These are phyloP conservation scores for Plantago ovata DNA, from an alignment of 257 asterid genomes.

Conservation along the genomic window DNA sequence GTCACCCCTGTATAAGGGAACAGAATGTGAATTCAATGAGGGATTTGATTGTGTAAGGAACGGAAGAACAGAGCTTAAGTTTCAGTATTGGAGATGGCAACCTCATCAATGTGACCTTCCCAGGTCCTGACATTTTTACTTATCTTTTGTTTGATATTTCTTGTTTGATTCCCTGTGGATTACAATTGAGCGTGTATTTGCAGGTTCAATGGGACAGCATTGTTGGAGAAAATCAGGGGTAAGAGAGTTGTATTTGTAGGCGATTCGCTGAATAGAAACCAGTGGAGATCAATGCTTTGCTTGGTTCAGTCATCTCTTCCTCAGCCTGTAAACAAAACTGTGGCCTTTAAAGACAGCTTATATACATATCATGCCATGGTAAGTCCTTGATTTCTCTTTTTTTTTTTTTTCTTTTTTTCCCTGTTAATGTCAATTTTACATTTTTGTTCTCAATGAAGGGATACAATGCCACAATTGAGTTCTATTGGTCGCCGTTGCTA, in stretches of 20 bases:
- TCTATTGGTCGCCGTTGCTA: constrained; percentile 84
- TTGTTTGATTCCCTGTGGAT: neutral
- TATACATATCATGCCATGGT: constrained; percentile 32
- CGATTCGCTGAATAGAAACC: constrained; percentile 67
- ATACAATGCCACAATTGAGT: constrained; percentile 67
- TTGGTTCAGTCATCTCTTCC: constrained; percentile 44
- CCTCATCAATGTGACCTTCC: constrained; percentile 60
- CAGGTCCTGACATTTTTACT: constrained; percentile 31
- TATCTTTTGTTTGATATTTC: no score
- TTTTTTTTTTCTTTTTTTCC: neutral
- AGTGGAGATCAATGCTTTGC: constrained; percentile 66
- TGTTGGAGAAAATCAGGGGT: constrained; percentile 56
- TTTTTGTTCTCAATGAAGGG: constrained; percentile 38
- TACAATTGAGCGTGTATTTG: neutral
- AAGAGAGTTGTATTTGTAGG: constrained; percentile 65
- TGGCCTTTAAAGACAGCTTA: constrained; percentile 25
- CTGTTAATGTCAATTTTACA: neutral
- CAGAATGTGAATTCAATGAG: constrained; percentile 38
- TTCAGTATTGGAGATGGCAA: constrained; percentile 64
- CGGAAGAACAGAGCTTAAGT: constrained; percentile 48
- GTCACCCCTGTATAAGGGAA: constrained; percentile 46
- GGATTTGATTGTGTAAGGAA: constrained; percentile 42
- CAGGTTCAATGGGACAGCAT: constrained; percentile 54
- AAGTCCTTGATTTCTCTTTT: constrained; percentile 10
- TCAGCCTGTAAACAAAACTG: constrained; percentile 16